Conservation (phyloP, 2,329 filamentous ascomycete genomes). For the Aspergillus sp. region DNA sequence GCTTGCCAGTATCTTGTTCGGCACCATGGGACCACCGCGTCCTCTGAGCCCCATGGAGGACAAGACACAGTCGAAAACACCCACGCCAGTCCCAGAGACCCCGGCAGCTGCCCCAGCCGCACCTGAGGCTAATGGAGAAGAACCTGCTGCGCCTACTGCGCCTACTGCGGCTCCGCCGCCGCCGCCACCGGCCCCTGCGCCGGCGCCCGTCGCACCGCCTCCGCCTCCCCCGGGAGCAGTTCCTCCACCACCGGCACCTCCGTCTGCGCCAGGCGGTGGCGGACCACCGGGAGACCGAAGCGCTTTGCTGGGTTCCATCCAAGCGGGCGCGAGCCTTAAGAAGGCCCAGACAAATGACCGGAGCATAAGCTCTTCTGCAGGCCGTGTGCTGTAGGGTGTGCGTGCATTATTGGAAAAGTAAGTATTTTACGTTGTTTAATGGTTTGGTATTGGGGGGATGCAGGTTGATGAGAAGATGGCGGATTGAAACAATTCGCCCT, state of each 20-base stretch:
- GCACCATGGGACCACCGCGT: slow-evolving; percentile 89
- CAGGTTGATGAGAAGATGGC: too few relatives aligned
- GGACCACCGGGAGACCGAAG: slow-evolving; percentile 37
- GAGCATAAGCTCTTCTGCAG: slow-evolving; percentile 62
- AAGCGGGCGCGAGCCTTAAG: slow-evolving; percentile 65
- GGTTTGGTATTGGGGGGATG: too few relatives aligned
- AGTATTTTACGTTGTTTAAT: too few relatives aligned
- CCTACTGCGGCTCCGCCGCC: slow-evolving; percentile 26
- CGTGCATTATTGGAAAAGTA: background rate
- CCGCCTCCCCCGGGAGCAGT: slow-evolving; percentile 17
- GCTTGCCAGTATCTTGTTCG: slow-evolving; percentile 88
- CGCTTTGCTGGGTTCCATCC: slow-evolving; percentile 72
- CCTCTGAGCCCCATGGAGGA: slow-evolving; percentile 75
- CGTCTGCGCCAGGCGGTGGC: slow-evolving; percentile 27
- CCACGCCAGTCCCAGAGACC: slow-evolving; percentile 35
- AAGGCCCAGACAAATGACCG: slow-evolving; percentile 88
- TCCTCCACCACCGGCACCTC: slow-evolving; percentile 23
- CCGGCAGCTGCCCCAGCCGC: slow-evolving; percentile 28
- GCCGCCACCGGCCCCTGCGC: slow-evolving; percentile 34
- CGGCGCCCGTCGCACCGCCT: slow-evolving; percentile 36
- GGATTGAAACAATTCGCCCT: too few relatives aligned
- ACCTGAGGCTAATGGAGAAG: slow-evolving; percentile 13
- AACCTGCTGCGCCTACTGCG: slow-evolving; percentile 17
- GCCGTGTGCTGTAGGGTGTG: slow-evolving; percentile 52
- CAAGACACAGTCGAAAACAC: slow-evolving; percentile 45